These are phyloP conservation scores for Capronia coronata DNA, from an alignment of 2,329 filamentous ascomycete genomes.

Conservation along the genomic window DNA sequence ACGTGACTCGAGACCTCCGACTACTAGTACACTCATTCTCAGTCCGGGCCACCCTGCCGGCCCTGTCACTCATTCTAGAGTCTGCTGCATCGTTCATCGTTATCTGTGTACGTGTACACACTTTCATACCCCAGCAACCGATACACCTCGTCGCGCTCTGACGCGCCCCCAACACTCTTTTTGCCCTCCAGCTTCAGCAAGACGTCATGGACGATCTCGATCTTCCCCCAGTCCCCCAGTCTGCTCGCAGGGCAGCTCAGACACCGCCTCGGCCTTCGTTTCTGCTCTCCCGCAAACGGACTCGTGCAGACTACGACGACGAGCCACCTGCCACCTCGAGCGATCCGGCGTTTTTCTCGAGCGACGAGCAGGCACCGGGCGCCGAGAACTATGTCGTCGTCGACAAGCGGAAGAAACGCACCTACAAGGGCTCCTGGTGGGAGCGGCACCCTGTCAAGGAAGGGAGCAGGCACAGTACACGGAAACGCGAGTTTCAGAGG, in stretches of 20 bases:
- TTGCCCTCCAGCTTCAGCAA: too few species aligned
- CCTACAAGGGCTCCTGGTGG: constrained; percentile 27
- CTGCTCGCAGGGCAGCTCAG: constrained; percentile 2
- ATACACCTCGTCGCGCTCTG: neutral
- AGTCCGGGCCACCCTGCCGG: too few species aligned
- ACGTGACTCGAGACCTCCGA: neutral
- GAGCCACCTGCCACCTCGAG: constrained; percentile 26
- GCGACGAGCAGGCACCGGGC: constrained; percentile 42
- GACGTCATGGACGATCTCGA: constrained; percentile 20
- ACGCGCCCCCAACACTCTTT: too few species aligned
- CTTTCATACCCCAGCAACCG: neutral
- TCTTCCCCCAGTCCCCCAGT: constrained; percentile 7
- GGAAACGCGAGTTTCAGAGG: constrained; percentile 40
- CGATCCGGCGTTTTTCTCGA: constrained; percentile 44
- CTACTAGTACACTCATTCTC: too few species aligned
- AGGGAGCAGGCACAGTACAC: constrained; percentile 29
- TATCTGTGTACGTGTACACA: neutral
- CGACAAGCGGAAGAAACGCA: constrained; percentile 25
- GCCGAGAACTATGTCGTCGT: constrained; percentile 36
- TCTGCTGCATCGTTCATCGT: too few species aligned
- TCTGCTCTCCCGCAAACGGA: constrained; percentile 31
- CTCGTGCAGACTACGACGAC: constrained; percentile 30
- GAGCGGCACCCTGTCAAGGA: constrained; percentile 15
- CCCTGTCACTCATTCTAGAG: too few species aligned
- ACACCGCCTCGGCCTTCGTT: constrained; percentile 8